A percentile compares a stretch with the other conserved stretches of the same genome.
Conservation (phyloP, 2,329 filamentous ascomycete species). For the Scedosporium apiospermum region DNA sequence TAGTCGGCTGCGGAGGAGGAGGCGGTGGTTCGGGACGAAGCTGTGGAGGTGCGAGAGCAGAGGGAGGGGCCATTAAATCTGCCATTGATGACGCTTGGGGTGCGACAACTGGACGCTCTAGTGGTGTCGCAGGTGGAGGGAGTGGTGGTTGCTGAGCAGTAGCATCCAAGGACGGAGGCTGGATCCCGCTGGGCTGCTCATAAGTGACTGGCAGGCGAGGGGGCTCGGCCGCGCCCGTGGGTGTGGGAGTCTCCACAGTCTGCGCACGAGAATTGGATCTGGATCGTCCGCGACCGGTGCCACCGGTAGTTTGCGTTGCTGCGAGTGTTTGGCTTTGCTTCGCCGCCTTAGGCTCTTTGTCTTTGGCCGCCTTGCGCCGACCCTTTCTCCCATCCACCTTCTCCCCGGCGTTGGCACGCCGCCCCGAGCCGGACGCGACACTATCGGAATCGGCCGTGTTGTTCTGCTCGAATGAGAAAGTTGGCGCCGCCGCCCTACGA, state of each 20-base stretch:
- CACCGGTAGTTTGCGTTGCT: conserved; percentile 30
- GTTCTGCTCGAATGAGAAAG: conserved; percentile 54
- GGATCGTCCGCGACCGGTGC: conserved; percentile 35
- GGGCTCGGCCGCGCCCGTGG: conserved; percentile 25
- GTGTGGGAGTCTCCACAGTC: conserved; percentile 30
- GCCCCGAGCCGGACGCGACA: conserved; percentile 38
- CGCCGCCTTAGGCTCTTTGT: conserved; percentile 29
- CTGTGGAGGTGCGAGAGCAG: conserved; percentile 25
- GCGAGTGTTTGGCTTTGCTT: conserved; percentile 37
- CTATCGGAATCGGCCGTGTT: conserved; percentile 44
- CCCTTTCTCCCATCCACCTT: conserved; percentile 22
- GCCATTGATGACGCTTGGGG: conserved; percentile 29
- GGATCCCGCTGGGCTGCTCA: conserved; percentile 32
- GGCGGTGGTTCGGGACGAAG: conserved; percentile 44
- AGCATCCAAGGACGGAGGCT: conserved; percentile 27
- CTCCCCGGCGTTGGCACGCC: conserved; percentile 41
- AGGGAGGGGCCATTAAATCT: conserved; percentile 43
- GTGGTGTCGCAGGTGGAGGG: conserved; percentile 12
- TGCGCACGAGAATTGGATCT: conserved; percentile 45
- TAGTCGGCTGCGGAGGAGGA: conserved; percentile 31
- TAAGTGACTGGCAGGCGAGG: conserved; percentile 31
- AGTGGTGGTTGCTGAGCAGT: conserved; percentile 11
- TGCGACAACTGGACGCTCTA: conserved; percentile 25
- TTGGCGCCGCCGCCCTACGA: conserved; percentile 59
- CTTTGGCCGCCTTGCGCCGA: conserved; percentile 27